Evolutionary conservation across 2,329 filamentous ascomycete genomes (phyloP), one percentile per base, ranked within the genome.

Genomic region (Incumbomyces delicatus): DNA sequence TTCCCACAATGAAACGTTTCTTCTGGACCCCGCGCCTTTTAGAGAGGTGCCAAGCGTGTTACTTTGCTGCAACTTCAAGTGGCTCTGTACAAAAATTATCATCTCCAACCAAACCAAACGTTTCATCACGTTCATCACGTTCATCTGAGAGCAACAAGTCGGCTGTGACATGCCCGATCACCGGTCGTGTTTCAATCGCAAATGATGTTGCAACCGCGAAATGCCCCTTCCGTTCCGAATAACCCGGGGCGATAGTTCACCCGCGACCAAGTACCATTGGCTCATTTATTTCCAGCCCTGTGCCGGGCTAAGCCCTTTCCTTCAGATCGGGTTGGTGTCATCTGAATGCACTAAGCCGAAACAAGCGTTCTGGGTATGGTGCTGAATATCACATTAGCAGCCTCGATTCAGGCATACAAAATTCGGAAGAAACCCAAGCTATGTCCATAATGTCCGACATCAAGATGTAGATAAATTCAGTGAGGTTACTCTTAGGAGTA

Each of bases 1-100:
- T 53, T 29, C 48, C 34, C 29, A 44, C 52, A 13, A 40, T 57
- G 18, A 44, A 52, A 16, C 33, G 29, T 1, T 53, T 49, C 42
- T 55, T 51, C 30, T 55, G 49, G 45, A 57, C 46, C n/a, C 18
- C 51, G 11, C 39, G 43, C 2, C 41, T 55, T 6, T 40, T 48
- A 3, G 34, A 33, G 10, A 51, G 53, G 22, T 55, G 54, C 51
- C 45, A 47, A 27, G 3, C 3, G 5, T 43, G 41, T 34, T 30
- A 43, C n/a, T 27, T 27, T 27, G 22, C 22, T 27, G 22, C 22
- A 27, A 4, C 5, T 27, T 27, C 22, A 8, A 27, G 4, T 27
- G 8, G 22, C 22, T 27, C 22, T 27, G 5, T 27, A 27, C 22
- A 27, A 27, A 4, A 27, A 8, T 5, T 8, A 27, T 27, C 22